These are phyloP conservation scores for Clarireedia monteithiana DNA, from an alignment of 2,329 filamentous ascomycete species.

Conservation along the genomic window DNA sequence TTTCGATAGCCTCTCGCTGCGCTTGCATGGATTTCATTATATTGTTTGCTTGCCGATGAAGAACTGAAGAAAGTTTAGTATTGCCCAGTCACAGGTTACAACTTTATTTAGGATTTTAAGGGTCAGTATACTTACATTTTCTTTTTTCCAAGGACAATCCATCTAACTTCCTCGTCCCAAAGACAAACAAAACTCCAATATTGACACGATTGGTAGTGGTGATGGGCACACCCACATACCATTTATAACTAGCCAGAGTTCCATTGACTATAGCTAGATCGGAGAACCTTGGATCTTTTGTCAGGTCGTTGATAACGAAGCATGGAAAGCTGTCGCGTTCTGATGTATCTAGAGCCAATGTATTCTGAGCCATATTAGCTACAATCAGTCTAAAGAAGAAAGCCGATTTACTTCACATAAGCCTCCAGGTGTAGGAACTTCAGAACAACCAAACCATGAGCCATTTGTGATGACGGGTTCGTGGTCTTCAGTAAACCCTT, in stretches of 20 bases:
- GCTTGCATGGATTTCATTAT: slow-evolving; percentile 53
- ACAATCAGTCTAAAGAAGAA: background rate
- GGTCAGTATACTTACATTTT: slow-evolving; percentile 2
- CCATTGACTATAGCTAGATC: slow-evolving; percentile 10
- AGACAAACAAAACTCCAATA: slow-evolving; percentile 51
- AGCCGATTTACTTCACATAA: slow-evolving; percentile 22
- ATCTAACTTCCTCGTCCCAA: slow-evolving; percentile 36
- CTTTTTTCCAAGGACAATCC: slow-evolving; percentile 3
- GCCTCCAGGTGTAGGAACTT: slow-evolving; percentile 21
- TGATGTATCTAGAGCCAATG: background rate
- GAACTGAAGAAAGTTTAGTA: slow-evolving; percentile 36
- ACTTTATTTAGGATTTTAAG: slow-evolving; percentile 32
- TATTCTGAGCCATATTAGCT: background rate
- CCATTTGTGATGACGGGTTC: slow-evolving; percentile 10
- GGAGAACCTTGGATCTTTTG: slow-evolving; percentile 8
- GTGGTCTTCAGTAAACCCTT: background rate
- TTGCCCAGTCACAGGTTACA: background rate
- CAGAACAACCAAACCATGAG: slow-evolving; percentile 24
- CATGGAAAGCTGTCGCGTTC: slow-evolving; percentile 4
- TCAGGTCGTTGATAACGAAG: slow-evolving; percentile 10
- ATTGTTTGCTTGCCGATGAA: slow-evolving; percentile 36
- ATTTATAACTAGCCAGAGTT: slow-evolving; percentile 8
- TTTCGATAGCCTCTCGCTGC: slow-evolving; percentile 42
- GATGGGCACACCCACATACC: slow-evolving; percentile 13
- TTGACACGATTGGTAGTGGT: slow-evolving; percentile 3